phyloP scores from a whole-genome alignment of 768 basidiomycete species.

The Boletus speciosus region DNA sequence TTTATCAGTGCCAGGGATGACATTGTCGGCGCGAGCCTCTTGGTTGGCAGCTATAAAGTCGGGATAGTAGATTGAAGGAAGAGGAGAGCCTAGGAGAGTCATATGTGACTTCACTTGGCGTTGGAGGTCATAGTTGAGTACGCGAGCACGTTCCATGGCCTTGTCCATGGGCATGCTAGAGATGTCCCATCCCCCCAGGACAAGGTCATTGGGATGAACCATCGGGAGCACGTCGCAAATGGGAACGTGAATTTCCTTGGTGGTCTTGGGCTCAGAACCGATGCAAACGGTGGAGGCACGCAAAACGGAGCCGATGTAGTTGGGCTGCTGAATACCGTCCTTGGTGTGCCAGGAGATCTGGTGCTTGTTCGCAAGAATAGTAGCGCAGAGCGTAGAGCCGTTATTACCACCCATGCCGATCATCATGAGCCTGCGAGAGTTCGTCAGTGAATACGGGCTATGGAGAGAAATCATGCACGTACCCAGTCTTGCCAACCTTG shows the following conservation, averaged over 20 bases:
- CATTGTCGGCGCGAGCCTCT: constrained; percentile 91
- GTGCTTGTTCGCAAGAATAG: constrained; percentile 94
- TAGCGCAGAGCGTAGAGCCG: constrained; percentile 89
- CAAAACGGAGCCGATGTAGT: constrained; percentile 96
- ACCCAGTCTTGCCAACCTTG: constrained; percentile 91
- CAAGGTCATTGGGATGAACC: constrained; percentile 97
- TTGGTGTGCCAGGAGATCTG: constrained; percentile 95
- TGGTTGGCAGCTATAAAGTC: constrained; percentile 99
- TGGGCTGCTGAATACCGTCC: constrained; percentile 85
- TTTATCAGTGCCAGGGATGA: constrained; percentile 84
- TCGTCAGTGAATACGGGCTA: background rate
- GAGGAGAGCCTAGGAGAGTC: constrained; percentile 73
- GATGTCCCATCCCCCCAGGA: constrained; percentile 98
- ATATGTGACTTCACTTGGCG: constrained; percentile 89
- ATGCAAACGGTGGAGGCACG: constrained; percentile 94
- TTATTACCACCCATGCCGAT: constrained; percentile 98
- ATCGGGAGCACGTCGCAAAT: constrained; percentile 91
- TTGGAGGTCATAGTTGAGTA: constrained; percentile 95
- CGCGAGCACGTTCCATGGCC: constrained; percentile 91
- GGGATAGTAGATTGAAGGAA: constrained; percentile 95
- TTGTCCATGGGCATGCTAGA: constrained; percentile 79
- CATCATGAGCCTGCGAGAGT: constrained; percentile 76
- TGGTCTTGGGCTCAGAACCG: constrained; percentile 72
- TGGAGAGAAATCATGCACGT: constrained; percentile 31
- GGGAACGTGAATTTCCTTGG: constrained; percentile 91